A percentile compares a stretch with the other conserved stretches of the same genome.
Evolutionary conservation across 169 alveolate species (phyloP).

Genomic region (Pseudocohnilembus persalinus): DNA sequence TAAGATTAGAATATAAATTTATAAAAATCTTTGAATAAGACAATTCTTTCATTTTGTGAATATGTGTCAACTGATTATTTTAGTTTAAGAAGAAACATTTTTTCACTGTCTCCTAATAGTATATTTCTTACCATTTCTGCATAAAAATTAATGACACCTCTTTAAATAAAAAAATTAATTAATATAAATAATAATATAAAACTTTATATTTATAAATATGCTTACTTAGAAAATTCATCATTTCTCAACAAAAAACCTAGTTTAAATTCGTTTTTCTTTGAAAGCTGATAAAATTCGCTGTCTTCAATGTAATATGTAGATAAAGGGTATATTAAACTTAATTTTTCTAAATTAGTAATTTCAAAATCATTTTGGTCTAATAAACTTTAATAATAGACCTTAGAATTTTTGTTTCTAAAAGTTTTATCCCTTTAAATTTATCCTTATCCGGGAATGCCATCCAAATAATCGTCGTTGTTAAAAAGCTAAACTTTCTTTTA

Average conservation of each 20-base stretch:
- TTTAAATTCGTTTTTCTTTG: background rate
- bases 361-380: background rate
- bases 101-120: background rate
- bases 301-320: background rate
- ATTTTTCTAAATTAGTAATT: background rate
- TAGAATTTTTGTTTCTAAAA: background rate
- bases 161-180: too few relatives aligned
- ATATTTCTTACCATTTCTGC: background rate
- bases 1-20: background rate
- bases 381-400: background rate
- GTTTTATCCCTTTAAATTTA: too few relatives aligned
- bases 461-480: too few relatives aligned
- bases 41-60: background rate
- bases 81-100: background rate
- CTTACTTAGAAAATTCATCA: background rate
- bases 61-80: background rate
- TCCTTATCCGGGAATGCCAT: too few relatives aligned
- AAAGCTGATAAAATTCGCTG: background rate
- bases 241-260: background rate
- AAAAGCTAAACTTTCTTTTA: too few relatives aligned
- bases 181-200: too few relatives aligned
- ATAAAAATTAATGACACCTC: background rate
- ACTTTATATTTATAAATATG: too few relatives aligned
- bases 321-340: background rate
- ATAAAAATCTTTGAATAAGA: background rate